phyloP scores from a whole-genome alignment of 2,329 filamentous ascomycete species.

The Neopestalotiopsis clavispora region DNA sequence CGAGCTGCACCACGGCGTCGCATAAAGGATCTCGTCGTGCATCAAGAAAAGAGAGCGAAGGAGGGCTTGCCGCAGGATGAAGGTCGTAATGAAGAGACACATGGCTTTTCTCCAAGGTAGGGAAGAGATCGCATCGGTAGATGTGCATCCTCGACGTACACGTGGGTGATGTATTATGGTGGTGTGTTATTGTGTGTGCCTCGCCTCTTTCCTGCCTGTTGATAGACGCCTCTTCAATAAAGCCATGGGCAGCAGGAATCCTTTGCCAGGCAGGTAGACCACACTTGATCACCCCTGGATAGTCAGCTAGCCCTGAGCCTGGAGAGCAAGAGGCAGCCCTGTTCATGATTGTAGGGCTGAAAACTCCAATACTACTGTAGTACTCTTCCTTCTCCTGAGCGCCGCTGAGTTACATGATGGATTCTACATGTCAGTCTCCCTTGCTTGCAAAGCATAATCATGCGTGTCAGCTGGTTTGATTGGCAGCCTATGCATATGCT shows the following conservation, averaged over 20 bases:
- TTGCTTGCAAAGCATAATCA: background rate
- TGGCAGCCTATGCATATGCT: background rate
- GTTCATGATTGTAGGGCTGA: slow-evolving; percentile 15
- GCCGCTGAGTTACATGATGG: background rate
- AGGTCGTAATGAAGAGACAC: background rate
- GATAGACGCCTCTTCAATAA: slow-evolving; percentile 5
- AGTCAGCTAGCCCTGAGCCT: background rate
- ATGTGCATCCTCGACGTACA: slow-evolving; percentile 12
- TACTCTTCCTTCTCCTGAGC: background rate
- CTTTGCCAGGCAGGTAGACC: background rate
- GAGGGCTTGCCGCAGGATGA: no score
- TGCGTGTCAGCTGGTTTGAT: slow-evolving; percentile 2
- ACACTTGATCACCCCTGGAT: background rate
- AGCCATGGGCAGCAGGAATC: background rate
- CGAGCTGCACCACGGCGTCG: background rate
- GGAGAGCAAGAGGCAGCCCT: slow-evolving; percentile 4
- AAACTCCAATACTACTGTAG: background rate
- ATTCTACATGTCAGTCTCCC: background rate
- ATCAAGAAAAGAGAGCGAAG: background rate
- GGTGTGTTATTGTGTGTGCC: background rate
- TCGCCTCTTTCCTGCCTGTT: slow-evolving; percentile 4
- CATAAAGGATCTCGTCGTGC: background rate
- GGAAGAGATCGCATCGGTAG: slow-evolving; percentile 2
- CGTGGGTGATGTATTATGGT: background rate
- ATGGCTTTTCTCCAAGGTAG: slow-evolving; percentile 4